Evolutionary conservation across 1,284 basidiomycete species (phyloP).

Genomic region (Cystobasidiaceae sp.): DNA sequence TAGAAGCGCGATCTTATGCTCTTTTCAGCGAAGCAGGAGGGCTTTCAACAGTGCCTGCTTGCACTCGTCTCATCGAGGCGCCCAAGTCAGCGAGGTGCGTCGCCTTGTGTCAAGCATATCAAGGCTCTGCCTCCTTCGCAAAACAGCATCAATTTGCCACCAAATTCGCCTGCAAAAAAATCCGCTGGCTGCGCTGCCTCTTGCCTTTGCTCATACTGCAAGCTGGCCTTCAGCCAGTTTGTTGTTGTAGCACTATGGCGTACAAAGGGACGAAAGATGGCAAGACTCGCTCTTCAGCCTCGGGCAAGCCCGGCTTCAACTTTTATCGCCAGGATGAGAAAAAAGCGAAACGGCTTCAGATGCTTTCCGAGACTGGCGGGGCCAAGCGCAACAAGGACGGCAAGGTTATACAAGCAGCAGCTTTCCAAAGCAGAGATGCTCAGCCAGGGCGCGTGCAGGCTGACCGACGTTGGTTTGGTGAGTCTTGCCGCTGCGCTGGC

Average conservation of each 20-base stretch:
- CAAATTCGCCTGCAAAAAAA: too few relatives aligned
- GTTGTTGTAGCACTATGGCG: constrained; percentile 6
- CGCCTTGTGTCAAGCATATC: too few relatives aligned
- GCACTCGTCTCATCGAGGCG: too few relatives aligned
- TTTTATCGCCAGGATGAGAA: constrained; percentile 52
- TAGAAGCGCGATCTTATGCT: too few relatives aligned
- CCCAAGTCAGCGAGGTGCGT: too few relatives aligned
- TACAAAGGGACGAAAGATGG: not conserved
- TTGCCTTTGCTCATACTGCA: not conserved
- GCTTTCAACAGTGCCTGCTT: too few relatives aligned
- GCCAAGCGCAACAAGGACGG: constrained; percentile 81
- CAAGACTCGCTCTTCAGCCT: constrained; percentile 6
- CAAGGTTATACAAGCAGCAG: constrained; percentile 83
- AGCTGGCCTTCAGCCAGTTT: not conserved
- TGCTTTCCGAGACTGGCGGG: constrained; percentile 78
- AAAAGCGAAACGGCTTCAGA: constrained; percentile 70
- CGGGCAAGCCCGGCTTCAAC: constrained; percentile 32
- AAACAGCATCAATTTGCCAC: too few relatives aligned
- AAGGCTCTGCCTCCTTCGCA: too few relatives aligned
- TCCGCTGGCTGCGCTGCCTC: too few relatives aligned
- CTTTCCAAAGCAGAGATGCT: constrained; percentile 84
- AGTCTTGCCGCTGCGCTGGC: constrained; percentile 49
- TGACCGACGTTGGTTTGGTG: constrained; percentile 92
- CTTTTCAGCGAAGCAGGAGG: too few relatives aligned
- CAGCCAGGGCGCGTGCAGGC: constrained; percentile 83